Conservation (phyloP, 495 filamentous ascomycete species). For the Penicillium salamii region DNA sequence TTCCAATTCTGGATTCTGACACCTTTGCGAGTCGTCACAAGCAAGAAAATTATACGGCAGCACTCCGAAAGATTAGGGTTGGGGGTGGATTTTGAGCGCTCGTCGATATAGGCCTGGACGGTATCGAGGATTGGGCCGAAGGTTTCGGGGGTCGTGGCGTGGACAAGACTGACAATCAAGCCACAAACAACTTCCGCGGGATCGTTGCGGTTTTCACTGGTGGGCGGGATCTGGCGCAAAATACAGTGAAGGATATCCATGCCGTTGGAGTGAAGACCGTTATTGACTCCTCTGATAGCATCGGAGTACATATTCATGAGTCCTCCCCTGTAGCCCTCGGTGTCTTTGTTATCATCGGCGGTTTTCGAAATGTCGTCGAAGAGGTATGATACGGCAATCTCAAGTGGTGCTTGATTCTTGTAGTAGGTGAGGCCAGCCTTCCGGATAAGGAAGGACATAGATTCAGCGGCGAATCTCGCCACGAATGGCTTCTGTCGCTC, state of each 20-base stretch:
- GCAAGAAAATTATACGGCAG: constrained; percentile 61
- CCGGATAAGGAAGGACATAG: constrained; percentile 87
- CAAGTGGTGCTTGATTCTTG: constrained; percentile 65
- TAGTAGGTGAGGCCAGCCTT: constrained; percentile 76
- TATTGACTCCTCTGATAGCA: constrained; percentile 78
- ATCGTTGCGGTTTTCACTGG: constrained; percentile 44
- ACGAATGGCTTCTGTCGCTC: constrained; percentile 78
- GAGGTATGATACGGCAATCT: constrained; percentile 64
- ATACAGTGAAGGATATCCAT: constrained; percentile 65
- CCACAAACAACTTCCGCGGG: constrained; percentile 65
- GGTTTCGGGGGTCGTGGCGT: constrained; percentile 71
- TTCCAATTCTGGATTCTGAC: constrained; percentile 72
- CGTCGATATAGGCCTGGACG: constrained; percentile 50
- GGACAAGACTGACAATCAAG: constrained; percentile 72
- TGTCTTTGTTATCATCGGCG: constrained; percentile 47
- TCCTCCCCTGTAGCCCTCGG: constrained; percentile 69
- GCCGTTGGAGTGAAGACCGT: constrained; percentile 77
- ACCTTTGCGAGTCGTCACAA: constrained; percentile 74
- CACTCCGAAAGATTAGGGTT: constrained; percentile 49
- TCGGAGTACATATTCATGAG: constrained; percentile 88
- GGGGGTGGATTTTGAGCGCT: constrained; percentile 25
- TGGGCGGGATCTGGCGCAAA: constrained; percentile 47
- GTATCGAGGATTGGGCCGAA: constrained; percentile 57
- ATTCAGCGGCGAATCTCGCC: constrained; percentile 87
- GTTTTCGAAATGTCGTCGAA: constrained; percentile 61